A percentile compares a stretch with the other conserved stretches of the same genome.
Conservation (phyloP, 805 yeast genomes). For the Spathaspora boniae region DNA sequence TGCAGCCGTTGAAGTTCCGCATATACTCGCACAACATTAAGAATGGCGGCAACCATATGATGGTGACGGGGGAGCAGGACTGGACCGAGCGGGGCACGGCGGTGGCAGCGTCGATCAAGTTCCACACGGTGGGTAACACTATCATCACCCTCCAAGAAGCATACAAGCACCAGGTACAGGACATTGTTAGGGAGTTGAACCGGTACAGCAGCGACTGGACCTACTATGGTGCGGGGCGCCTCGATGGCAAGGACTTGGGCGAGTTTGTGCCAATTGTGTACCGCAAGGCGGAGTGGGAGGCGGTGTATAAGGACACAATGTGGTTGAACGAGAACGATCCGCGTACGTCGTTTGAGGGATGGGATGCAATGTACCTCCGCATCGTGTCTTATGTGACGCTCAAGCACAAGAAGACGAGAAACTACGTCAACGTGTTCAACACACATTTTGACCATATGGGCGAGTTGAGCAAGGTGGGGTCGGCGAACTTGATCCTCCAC, state of each 20-base stretch:
- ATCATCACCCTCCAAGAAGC: conserved; percentile 42
- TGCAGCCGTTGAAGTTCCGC: conserved; percentile 20
- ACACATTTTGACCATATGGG: conserved; percentile 41
- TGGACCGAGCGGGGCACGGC: conserved; percentile 22
- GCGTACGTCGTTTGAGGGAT: conserved; percentile 29
- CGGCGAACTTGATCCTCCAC: conserved; percentile 27
- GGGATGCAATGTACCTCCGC: conserved; percentile 36
- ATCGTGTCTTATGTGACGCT: conserved; percentile 32
- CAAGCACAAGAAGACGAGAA: conserved; percentile 22
- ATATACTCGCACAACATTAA: conserved; percentile 36
- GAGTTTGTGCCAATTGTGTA: conserved; percentile 33
- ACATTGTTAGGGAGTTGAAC: conserved; percentile 27
- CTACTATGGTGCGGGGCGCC: conserved; percentile 30
- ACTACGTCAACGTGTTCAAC: conserved; percentile 29
- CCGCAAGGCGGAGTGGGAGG: conserved; percentile 25
- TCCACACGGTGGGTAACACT: conserved; percentile 18
- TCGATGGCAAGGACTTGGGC: conserved; percentile 24
- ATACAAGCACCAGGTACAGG: conserved; percentile 31
- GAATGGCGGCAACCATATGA: conserved; percentile 22
- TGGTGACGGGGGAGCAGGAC: conserved; percentile 23
- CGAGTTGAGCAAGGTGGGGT: conserved; percentile 23
- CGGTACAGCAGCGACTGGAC: conserved; percentile 22
- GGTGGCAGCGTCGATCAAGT: conserved; percentile 22
- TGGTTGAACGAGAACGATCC: conserved; percentile 36
- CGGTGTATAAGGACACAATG: conserved; percentile 24